Conservation (phyloP, 257 asterid genomes). For the Petunia axillaris region DNA sequence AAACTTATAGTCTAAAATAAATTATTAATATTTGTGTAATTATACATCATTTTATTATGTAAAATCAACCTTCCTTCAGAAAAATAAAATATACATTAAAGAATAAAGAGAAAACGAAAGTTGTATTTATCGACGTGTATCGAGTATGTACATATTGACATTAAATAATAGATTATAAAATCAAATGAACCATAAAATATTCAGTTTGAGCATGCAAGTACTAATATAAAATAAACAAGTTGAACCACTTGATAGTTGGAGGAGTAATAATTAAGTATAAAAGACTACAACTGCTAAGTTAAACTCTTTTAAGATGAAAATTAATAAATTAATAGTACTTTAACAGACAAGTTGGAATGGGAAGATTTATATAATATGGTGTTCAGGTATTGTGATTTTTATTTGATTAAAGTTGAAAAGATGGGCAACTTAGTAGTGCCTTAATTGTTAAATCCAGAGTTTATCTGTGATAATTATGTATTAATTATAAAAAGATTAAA, state of each 20-base stretch:
- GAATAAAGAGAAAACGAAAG: not conserved
- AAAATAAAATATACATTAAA: too few species aligned
- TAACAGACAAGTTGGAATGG: slow-evolving; percentile 21
- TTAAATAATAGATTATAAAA: not conserved
- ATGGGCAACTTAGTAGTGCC: slow-evolving; percentile 14
- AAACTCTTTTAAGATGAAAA: not conserved
- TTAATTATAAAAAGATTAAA: not conserved
- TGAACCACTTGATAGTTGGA: slow-evolving; percentile 36
- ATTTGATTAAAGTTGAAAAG: slow-evolving; percentile 8
- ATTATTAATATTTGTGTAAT: too few species aligned
- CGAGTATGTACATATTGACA: too few species aligned
- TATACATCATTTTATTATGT: too few species aligned
- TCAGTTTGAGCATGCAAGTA: slow-evolving; percentile 19
- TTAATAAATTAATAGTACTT: not conserved
- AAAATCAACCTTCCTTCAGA: too few species aligned
- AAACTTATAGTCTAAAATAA: too few species aligned
- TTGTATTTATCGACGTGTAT: not conserved
- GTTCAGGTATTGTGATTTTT: slow-evolving; percentile 16
- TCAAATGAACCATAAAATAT: not conserved
- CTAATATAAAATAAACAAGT: slow-evolving; percentile 25
- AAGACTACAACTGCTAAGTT: slow-evolving; percentile 14
- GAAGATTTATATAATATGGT: slow-evolving; percentile 2
- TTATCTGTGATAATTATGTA: not conserved
- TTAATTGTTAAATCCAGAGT: not conserved
- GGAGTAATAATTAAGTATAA: slow-evolving; percentile 20